Evolutionary conservation across 768 basidiomycete species (phyloP).

Genomic region (Leccinum aurantiacum): DNA sequence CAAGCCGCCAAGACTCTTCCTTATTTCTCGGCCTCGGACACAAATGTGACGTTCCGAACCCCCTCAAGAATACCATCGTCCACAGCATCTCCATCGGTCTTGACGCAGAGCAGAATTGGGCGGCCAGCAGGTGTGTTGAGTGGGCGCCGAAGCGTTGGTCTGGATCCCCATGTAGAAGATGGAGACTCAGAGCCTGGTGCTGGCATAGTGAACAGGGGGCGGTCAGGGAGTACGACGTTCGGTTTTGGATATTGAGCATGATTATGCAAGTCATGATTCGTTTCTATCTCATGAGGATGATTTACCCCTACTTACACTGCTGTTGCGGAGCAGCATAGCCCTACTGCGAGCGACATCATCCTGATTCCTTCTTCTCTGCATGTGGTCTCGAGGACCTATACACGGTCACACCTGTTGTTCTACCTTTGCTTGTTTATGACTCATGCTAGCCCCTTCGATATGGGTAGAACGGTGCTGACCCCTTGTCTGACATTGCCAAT

Average conservation of each 20-base stretch:
- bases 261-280: constrained; percentile 18
- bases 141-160: constrained; percentile 44
- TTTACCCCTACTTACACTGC: constrained; percentile 11
- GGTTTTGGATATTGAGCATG: constrained; percentile 19
- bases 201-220: constrained; percentile 26
- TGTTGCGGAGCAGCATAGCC: constrained; percentile 14
- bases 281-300: constrained; percentile 9
- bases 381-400: constrained; percentile 26
- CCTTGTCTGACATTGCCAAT: constrained; percentile 5
- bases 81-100: constrained; percentile 29
- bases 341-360: constrained; percentile 13
- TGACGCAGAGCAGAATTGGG: constrained; percentile 49
- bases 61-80: constrained; percentile 43
- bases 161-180: constrained; percentile 28
- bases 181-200: constrained; percentile 17
- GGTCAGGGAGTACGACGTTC: constrained; percentile 29
- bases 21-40: constrained; percentile 39
- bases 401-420: constrained; percentile 13
- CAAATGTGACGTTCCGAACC: constrained; percentile 50
- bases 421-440: constrained; percentile 25
- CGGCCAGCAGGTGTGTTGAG: constrained; percentile 38
- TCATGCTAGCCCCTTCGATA: constrained; percentile 22
- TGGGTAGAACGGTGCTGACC: constrained; percentile 17
- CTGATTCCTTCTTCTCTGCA: constrained; percentile 9
- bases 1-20: constrained; percentile 39